Percentiles rank a stretch among this genome's conserved stretches.
Conservation (phyloP, 352 stramenopile genomes). For the Pythium sukuiense region DNA sequence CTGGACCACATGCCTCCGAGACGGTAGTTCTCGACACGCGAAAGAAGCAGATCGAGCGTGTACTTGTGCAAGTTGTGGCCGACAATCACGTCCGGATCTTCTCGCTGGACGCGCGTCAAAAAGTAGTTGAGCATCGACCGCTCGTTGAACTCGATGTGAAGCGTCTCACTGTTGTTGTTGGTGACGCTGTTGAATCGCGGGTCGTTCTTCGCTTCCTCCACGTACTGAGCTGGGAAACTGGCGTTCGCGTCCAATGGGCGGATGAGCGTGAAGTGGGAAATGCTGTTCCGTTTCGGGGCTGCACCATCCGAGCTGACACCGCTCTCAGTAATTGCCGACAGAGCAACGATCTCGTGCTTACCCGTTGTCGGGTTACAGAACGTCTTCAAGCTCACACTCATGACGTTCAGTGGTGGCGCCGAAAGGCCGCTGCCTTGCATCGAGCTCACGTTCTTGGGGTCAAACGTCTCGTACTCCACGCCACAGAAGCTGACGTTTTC, state of each 20-base stretch:
- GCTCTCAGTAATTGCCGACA: constrained; percentile 78
- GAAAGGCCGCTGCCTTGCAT: constrained; percentile 64
- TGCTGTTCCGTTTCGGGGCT: constrained; percentile 31
- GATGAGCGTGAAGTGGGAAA: constrained; percentile 84
- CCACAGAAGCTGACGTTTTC: constrained; percentile 92
- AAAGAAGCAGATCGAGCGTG: constrained; percentile 97
- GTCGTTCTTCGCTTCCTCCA: constrained; percentile 48
- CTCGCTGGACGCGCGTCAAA: constrained; percentile 89
- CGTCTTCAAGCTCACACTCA: constrained; percentile 97
- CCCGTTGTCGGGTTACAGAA: constrained; percentile 95
- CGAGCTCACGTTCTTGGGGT: constrained; percentile 89
- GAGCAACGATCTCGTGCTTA: constrained; percentile 94
- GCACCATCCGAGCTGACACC: constrained; percentile 64
- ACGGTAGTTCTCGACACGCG: constrained; percentile 92
- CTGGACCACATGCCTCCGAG: constrained; percentile 82
- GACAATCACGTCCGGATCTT: constrained; percentile 98
- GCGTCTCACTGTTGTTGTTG: constrained; percentile 48
- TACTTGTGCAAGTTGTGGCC: constrained; percentile 99
- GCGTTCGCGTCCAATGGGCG: constrained; percentile 66
- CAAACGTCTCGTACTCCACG: constrained; percentile 92
- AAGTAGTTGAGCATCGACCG: constrained; percentile 87
- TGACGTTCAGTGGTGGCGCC: constrained; percentile 93
- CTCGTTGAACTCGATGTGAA: constrained; percentile 81
- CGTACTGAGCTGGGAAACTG: constrained; percentile 63
- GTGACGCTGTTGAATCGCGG: constrained; percentile 60